phyloP scores from a whole-genome alignment of 164 flowering plant genomes.

The Houttuynia cordata region DNA sequence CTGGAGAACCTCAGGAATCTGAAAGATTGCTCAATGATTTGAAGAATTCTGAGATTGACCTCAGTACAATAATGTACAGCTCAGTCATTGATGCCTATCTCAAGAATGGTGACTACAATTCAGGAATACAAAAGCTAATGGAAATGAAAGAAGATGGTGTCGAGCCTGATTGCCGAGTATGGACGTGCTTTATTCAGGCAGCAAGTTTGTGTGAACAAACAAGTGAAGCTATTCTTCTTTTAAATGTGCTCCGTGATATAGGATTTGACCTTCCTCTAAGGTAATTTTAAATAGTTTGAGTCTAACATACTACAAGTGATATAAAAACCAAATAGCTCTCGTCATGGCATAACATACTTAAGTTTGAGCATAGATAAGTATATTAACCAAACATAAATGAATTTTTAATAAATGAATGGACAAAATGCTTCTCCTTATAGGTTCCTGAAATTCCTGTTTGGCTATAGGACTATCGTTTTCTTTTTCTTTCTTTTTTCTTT shows the following conservation, averaged over 20 bases:
- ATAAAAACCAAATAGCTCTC: not conserved
- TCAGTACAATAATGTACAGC: conserved; percentile 60
- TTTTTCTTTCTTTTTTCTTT: no score
- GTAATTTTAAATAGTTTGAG: conserved; percentile 14
- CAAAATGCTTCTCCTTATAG: not conserved
- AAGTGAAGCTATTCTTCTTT: conserved; percentile 48
- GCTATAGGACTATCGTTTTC: not conserved
- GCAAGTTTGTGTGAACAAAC: conserved; percentile 56
- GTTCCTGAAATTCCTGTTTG: not conserved
- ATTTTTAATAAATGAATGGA: no score
- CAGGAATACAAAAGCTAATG: conserved; percentile 59
- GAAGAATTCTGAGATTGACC: conserved; percentile 28
- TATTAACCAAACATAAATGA: not conserved
- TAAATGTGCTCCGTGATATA: conserved; percentile 53
- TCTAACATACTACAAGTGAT: not conserved
- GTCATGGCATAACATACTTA: no score
- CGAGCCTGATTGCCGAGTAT: conserved; percentile 82
- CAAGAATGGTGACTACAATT: conserved; percentile 51
- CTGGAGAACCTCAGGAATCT: conserved; percentile 77
- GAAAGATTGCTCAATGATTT: conserved; percentile 65
- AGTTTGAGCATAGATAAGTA: no score
- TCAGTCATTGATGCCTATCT: conserved; percentile 91
- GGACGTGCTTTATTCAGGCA: conserved; percentile 91
- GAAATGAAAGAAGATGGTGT: conserved; percentile 72
- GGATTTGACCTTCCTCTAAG: conserved; percentile 87